Evolutionary conservation across 306 rosid species (phyloP).

Genomic region (Medicago lupulina): DNA sequence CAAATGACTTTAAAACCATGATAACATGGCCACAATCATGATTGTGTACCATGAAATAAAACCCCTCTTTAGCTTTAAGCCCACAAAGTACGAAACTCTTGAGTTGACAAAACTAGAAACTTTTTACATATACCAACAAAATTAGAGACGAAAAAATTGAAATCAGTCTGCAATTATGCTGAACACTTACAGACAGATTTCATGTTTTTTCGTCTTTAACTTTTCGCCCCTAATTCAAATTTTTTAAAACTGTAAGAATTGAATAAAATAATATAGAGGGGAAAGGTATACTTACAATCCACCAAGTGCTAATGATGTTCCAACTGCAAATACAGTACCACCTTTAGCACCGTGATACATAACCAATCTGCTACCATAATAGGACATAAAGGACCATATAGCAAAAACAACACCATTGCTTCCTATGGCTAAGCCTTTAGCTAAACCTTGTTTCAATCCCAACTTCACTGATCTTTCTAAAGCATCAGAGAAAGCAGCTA

Average conservation of each 20-base stretch:
- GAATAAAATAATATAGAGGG: conserved; percentile 6
- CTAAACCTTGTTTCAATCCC: conserved; percentile 85
- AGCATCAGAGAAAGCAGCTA: conserved; percentile 69
- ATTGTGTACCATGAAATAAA: no score
- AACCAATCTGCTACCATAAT: conserved; percentile 83
- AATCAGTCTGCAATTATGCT: no score
- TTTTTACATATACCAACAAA: no score
- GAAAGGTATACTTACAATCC: conserved; percentile 66
- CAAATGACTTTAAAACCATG: no score
- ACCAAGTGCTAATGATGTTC: conserved; percentile 77
- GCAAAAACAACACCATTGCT: conserved; percentile 88
- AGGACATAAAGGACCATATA: conserved; percentile 83
- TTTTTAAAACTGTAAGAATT: no score
- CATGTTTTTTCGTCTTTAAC: background rate
- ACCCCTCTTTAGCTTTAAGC: no score
- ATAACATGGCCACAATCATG: no score
- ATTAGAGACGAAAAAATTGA: no score
- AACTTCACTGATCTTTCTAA: conserved; percentile 67
- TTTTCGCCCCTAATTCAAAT: background rate
- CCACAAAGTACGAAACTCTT: no score
- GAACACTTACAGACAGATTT: background rate
- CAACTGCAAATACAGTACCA: conserved; percentile 83
- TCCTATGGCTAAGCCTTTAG: conserved; percentile 92
- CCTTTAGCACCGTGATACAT: conserved; percentile 92
- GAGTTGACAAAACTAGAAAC: no score